Evolutionary conservation across 129 eudicot genomes (phyloP), one percentile per base, ranked within the genome.

Genomic region (Mikania micrantha): DNA sequence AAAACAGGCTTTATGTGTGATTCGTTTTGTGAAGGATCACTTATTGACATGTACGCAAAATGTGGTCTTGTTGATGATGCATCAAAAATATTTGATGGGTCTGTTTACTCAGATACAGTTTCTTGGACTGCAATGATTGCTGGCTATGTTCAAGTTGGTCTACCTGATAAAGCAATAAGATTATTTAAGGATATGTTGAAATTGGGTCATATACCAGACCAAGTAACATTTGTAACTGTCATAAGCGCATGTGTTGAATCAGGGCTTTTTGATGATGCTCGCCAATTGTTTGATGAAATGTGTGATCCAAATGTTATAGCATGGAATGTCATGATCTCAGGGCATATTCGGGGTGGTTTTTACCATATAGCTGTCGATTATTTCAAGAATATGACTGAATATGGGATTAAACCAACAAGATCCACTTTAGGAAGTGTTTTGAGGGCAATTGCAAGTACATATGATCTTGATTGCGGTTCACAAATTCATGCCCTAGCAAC

Each of bases 291-390:
- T 61, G 22, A 62, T 5, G 60, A 57, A 53, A 84, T 93, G 89
- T 82, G 79, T 64, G 69, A 57, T 48, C 98, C 88, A 22, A 86
- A 81, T 73, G 76, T 50, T 59, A 84, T 93, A 3, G 96, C 96
- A 0, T 93, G 98, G 98, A 88, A 88, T 76, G 76, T 93, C 64
- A 84, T 93, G 92, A 88, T 93, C 45, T 88, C 98, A n/a, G 98
- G 95, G 35, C 92, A 86, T 84, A 80, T 78, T 12, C 82, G 84
- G 72, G 60, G 74, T 42, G 92, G 98, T 52, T 66, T 49, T 70
- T 88, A 84, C 63, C 73, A 42, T 41, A 79, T 77, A 35, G 96
- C 96, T 67, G 66, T 88, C 13, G 47, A 53, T 16, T 64, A 70
- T 67, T 93, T 88, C 76, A 72, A 70, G 36, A 64, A 75, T 64